Evolutionary conservation across 768 basidiomycete species (phyloP), one percentile per base, ranked within the genome.

Genomic region (Tricholoma sp.): DNA sequence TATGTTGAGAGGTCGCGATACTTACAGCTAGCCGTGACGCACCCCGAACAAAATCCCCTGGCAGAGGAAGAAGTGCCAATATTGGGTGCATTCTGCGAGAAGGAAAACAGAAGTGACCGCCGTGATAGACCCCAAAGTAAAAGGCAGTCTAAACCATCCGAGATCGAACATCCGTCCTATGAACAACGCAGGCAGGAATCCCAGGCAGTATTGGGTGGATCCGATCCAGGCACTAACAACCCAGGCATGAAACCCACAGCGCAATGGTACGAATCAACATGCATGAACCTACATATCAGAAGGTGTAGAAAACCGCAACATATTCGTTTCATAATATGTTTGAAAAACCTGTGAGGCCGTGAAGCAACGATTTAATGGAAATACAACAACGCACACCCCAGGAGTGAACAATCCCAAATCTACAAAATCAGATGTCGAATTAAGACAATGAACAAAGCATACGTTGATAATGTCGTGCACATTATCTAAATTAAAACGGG

Each of bases 11-110:
- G 8, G 18, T 18, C 13, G 10, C 1, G 2, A 37, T 11, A 20
- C 24, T 36, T 31, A 34, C 20, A 45, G 48, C 31, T 11, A n/a
- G 20, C 39, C 8, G 17, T 54, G 6, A 70, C 79, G 52, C 44
- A 83, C 80, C 24, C 84, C 85, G 9, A 80, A 63, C 3, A 78
- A 77, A n/a, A 86, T 52, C 1, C 85, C 86, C 62, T 88, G 86
- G 50, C 74, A 82, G 0, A 88, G 73, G 39, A 88, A 65, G 58
- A 88, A 82, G 3, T 88, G 84, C 85, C 85, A 86, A 61, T 81
- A 88, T 60, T 71, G 54, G 17, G 65, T 81, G 58, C 86, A 88
- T 68, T 87, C 74, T 1, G 81, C 84, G 0, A 77, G 67, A 13
- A 86, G 70, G 61, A 86, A 80, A 0, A 77, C 78, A 31, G 76